A percentile compares a stretch with the other conserved stretches of the same genome.
These are phyloP conservation scores for Daldinia grandis DNA, from an alignment of 495 filamentous ascomycete species.

Conservation along the genomic window DNA sequence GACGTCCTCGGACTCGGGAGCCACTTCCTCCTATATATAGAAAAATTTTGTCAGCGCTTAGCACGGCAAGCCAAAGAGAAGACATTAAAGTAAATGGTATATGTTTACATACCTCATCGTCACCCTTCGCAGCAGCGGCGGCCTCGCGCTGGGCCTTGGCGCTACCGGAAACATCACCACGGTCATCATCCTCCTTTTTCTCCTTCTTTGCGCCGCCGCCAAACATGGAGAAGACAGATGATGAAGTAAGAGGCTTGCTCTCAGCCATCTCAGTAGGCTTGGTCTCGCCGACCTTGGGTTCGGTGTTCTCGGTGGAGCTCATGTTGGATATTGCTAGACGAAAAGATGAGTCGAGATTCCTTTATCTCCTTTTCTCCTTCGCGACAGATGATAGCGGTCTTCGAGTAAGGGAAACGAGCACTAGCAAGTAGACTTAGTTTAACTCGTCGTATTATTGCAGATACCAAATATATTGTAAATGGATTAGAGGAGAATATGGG, in stretches of 20 bases:
- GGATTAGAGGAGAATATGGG: not conserved
- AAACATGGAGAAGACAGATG: constrained; percentile 93
- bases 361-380: not conserved
- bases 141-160: constrained; percentile 83
- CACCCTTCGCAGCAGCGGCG: constrained; percentile 62
- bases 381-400: not conserved
- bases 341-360: not conserved
- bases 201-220: constrained; percentile 90
- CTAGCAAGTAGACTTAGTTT: not conserved
- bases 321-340: constrained; percentile 44
- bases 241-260: constrained; percentile 51
- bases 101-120: constrained; percentile 50
- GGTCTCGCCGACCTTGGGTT: constrained; percentile 50
- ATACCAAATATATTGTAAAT: not conserved
- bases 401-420: not conserved
- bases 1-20: constrained; percentile 84
- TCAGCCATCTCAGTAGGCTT: constrained; percentile 48
- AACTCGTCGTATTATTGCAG: not conserved
- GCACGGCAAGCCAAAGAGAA: not conserved
- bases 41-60: constrained; percentile 17
- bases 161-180: constrained; percentile 82
- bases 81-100: not conserved
- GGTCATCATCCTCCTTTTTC: constrained; percentile 75
- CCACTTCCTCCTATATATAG: constrained; percentile 66
- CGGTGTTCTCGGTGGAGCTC: constrained; percentile 54